phyloP scores from a whole-genome alignment of 129 eudicot species.

The Flaveria linearis region DNA sequence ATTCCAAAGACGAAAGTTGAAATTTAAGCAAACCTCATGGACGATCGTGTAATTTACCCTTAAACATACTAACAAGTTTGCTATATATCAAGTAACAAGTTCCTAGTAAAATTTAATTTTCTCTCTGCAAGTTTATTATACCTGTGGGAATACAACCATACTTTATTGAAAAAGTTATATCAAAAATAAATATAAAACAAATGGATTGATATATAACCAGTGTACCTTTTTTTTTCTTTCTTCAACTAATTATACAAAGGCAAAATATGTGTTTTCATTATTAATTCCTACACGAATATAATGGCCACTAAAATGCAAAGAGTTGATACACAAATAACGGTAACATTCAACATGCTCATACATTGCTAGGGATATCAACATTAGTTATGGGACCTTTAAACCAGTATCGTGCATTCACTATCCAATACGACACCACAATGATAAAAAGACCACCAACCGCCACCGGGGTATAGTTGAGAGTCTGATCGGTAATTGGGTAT shows the following conservation, averaged over 20 bases:
- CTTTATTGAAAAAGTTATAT: no score
- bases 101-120: no score
- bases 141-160: no score
- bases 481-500: constrained; percentile 69
- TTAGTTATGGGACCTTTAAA: constrained; percentile 90
- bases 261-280: neutral
- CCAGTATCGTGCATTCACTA: constrained; percentile 78
- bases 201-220: neutral
- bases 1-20: no score
- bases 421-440: constrained; percentile 64
- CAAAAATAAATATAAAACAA: no score
- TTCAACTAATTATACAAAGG: neutral
- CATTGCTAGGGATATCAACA: constrained; percentile 45
- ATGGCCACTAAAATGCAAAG: constrained; percentile 3
- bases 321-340: constrained; percentile 17
- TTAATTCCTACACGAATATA: constrained; percentile 16
- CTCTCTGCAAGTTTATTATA: no score
- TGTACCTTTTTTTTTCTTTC: neutral
- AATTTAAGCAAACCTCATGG: no score
- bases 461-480: constrained; percentile 91
- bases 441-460: constrained; percentile 86
- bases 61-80: no score
- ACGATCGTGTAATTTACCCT: no score
- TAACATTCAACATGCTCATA: constrained; percentile 17
- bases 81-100: no score